Base-by-base conservation (phyloP, 2,329 filamentous ascomycete genomes). In the Penicillium decumbens region DNA sequence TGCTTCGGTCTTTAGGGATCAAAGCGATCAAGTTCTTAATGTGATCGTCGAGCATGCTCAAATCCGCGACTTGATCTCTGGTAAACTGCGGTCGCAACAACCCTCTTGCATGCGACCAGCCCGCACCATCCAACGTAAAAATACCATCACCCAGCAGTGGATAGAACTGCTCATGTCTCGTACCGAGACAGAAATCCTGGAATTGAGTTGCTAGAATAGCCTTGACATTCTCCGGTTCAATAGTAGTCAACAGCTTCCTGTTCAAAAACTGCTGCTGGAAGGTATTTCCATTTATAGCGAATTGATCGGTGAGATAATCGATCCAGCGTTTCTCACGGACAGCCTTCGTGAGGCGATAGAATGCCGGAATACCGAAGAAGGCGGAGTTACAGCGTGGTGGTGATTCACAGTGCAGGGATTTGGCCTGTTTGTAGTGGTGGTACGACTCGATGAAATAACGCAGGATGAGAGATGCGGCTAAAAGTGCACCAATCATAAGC, bases 51-150 rank as follows among this genome's bases (percentile, higher is more conserved):
- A 95, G 89, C 53, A 85, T 85, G 40, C 88, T 78, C 51, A 95
- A 72, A 69, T 95, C 89, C 46, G 67, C 64, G 9, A 68, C 65
- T 59, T 90, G 86, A 64, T 95, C 87, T 61, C 85, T 86, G 57
- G 89, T 83, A 69, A 96, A 95, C 64, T 93, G 89, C 0, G 91
- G 90, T 7, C 90, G 79, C 58, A 96, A 82, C 54, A 95, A 75
- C 55, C 88, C 85, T 4, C 91, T 80, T 42, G 85, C 88, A 57
- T 81, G 79, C 60, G 91, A 86, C 91, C 91, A 96, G 38, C 79
- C 72, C 4, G 82, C 75, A 2, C 87, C 86, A 67, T 95, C 90
- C 0, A 88, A 89, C 0, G 85, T 86, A 68, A 70, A 70, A 52
- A 83, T 83, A 6, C 77, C 75, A 71, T 70, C 66, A 1, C 71